These are phyloP conservation scores for Pholiota molesta DNA, from an alignment of 768 basidiomycete species.

Conservation along the genomic window DNA sequence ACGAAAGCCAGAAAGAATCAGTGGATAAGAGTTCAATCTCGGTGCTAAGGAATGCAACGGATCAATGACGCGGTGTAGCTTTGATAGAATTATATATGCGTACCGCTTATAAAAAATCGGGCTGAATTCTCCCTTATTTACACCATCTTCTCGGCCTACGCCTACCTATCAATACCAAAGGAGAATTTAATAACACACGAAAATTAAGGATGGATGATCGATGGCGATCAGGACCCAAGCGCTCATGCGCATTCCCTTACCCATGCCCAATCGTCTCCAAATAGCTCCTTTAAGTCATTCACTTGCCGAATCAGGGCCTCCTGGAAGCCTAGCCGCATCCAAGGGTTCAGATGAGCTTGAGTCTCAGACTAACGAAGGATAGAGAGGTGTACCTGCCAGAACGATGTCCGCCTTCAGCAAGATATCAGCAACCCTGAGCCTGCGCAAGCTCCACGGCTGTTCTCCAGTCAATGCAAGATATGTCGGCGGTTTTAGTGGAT, in stretches of 20 bases:
- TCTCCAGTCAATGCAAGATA: slow-evolving; percentile 40
- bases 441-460: slow-evolving; percentile 56
- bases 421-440: slow-evolving; percentile 51
- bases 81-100: not conserved
- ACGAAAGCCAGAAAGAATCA: slow-evolving; percentile 55
- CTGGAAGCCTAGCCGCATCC: slow-evolving; percentile 46
- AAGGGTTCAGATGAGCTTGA: slow-evolving; percentile 9
- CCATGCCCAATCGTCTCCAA: slow-evolving; percentile 59
- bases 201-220: too few species aligned
- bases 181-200: not conserved
- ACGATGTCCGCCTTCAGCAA: slow-evolving; percentile 34
- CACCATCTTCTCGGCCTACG: slow-evolving; percentile 65
- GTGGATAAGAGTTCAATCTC: slow-evolving; percentile 1
- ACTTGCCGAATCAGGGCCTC: slow-evolving; percentile 62
- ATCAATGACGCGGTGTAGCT: not conserved
- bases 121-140: slow-evolving; percentile 56
- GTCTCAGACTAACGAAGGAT: not conserved
- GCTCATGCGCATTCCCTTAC: slow-evolving; percentile 30
- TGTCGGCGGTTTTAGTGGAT: slow-evolving; percentile 40
- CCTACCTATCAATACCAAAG: slow-evolving; percentile 42
- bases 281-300: slow-evolving; percentile 52
- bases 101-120: slow-evolving; percentile 64
- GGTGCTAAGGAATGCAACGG: not conserved
- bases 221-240: too few species aligned
- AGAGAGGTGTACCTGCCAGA: not conserved